phyloP scores from a whole-genome alignment of 179 eudicot genomes.

The Camellia oleifera region DNA sequence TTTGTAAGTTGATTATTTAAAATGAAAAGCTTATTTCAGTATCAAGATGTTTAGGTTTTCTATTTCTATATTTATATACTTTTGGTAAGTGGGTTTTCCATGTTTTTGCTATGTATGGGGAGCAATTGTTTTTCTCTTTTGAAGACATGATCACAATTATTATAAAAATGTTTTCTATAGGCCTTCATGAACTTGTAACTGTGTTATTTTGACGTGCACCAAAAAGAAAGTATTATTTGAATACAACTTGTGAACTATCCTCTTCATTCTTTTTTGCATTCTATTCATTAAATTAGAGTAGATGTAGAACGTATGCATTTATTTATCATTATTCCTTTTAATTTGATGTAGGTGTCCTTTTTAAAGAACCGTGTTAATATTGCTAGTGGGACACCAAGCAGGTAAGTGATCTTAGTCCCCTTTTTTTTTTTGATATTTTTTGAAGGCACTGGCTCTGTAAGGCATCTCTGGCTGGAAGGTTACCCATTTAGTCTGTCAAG shows the following conservation, averaged over 20 bases:
- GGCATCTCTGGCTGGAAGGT: not conserved
- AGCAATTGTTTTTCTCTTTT: not conserved
- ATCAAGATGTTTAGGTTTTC: not conserved
- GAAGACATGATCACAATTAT: not conserved
- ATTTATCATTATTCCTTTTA: not conserved
- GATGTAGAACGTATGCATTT: not conserved
- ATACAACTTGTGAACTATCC: not conserved
- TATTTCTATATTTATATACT: too few species aligned
- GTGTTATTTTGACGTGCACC: not conserved
- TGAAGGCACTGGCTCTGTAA: not conserved
- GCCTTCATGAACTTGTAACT: not conserved
- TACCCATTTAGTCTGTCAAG: not conserved
- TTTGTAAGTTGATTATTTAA: not conserved
- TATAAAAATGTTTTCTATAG: too few species aligned
- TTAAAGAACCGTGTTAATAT: constrained; percentile 78
- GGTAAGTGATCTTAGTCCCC: constrained; percentile 35
- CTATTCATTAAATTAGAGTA: not conserved
- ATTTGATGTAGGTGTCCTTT: constrained; percentile 49
- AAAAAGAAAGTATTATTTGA: not conserved
- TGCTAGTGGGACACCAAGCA: constrained; percentile 91
- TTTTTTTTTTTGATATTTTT: not conserved
- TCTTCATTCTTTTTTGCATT: not conserved
- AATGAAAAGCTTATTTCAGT: not conserved
- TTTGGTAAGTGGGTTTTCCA: not conserved
- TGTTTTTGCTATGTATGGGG: not conserved